Conservation (phyloP, 2,329 filamentous ascomycete species). For the Waltergamsia citrina region DNA sequence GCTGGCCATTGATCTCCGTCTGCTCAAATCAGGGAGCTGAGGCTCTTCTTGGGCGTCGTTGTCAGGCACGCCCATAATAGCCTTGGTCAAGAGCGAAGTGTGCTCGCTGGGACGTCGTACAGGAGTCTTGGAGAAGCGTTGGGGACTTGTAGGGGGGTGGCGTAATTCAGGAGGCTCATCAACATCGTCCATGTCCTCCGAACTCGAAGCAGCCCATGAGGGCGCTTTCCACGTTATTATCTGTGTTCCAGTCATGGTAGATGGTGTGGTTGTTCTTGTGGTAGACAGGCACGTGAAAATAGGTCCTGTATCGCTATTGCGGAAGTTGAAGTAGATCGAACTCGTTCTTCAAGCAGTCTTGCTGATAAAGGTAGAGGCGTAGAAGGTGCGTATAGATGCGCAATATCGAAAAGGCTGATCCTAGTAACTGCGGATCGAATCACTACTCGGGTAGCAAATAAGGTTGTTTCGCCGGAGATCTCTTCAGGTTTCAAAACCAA, state of each 20-base stretch:
- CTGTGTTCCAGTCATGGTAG: slow-evolving; percentile 16
- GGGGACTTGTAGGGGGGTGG: slow-evolving; percentile 15
- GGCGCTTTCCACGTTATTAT: slow-evolving; percentile 21
- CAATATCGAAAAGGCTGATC: background rate
- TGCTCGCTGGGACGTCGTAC: slow-evolving; percentile 44
- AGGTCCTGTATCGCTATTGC: background rate
- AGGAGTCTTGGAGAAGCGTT: slow-evolving; percentile 34
- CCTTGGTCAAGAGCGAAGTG: slow-evolving; percentile 80
- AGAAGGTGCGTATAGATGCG: too few species aligned
- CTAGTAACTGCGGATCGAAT: too few species aligned
- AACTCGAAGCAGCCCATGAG: slow-evolving; percentile 24
- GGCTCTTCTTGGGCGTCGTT: slow-evolving; percentile 34
- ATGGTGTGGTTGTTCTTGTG: slow-evolving; percentile 17
- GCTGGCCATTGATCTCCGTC: slow-evolving; percentile 63
- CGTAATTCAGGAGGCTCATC: slow-evolving; percentile 77
- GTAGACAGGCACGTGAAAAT: background rate
- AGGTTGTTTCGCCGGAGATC: too few species aligned
- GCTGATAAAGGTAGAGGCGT: too few species aligned
- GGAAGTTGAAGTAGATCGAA: too few species aligned
- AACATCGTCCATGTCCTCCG: slow-evolving; percentile 63
- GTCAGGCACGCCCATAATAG: slow-evolving; percentile 61
- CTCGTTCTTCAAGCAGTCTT: too few species aligned
- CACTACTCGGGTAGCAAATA: too few species aligned
- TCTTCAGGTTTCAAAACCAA: background rate
- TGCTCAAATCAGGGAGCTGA: slow-evolving; percentile 16